Base-by-base conservation (phyloP, 495 filamentous ascomycete genomes). In the Niebla homalea region DNA sequence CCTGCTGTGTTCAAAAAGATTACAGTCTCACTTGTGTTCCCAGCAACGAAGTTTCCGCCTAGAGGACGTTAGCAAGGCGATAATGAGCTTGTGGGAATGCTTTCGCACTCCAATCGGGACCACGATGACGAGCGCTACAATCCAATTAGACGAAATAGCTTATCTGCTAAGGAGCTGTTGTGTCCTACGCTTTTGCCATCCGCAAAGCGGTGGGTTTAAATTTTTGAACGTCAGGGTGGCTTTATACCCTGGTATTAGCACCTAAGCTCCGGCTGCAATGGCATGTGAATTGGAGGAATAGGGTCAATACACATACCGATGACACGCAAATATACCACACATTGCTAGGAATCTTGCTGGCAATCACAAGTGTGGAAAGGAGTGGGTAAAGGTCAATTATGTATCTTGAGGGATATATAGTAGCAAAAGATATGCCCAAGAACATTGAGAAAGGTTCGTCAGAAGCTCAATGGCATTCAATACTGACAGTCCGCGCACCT, bases 151-250 rank as follows among this genome's bases (percentile, higher is more conserved):
- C 51, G 32, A 18, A 35, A 37, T 41, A 19, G 36, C 51, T 52
- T 42, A 58, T 53, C 35, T 41, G 26, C 36, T 11, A 43, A 43
- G n/a, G 38, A 5, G 36, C n/a, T 47, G 36, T 20, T 29, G 59
- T 2, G 18, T 70, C 85, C 71, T 76, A 94, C 87, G 87, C 84
- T 77, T 96, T 97, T 54, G 87, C 85, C 74, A 98, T 83, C 73
- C 85, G 84, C 70, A 98, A 74, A 62, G 92, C 92, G 58, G 87
- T 94, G 32, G 89, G 82, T 82, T 97, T 96, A 77, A 98, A 98
- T 61, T 85, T 84, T 60, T 83, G 79, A 60, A 96, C 90, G 79
- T 97, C 84, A 42, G 92, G 92, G 67, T 96, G 89, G 69, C 89
- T 88, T 49, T 60, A 36, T 23, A 53, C 26, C 50, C 53, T 70